Evolutionary conservation across 306 rosid species (phyloP), one percentile per base, ranked within the genome.

Genomic region (Vigna radiata): DNA sequence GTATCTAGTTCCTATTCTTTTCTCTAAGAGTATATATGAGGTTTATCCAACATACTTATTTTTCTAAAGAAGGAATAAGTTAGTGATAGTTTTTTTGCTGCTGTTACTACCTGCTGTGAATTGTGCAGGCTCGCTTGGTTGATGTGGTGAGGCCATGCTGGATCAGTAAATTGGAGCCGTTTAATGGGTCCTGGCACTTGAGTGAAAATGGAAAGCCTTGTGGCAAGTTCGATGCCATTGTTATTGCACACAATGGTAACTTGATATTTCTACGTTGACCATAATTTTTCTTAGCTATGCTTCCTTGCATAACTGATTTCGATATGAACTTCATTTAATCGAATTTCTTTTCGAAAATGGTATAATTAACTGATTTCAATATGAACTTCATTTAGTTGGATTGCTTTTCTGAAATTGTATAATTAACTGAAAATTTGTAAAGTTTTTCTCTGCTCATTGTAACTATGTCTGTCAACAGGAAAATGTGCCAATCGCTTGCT

Each of bases 401-500:
- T 69, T 67, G 25, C 49, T 78, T 33, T 33, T 41, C 31, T 83
- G 23, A 31, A 15, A 61, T 55, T 72, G 53, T 25, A 48, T 56
- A 33, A 18, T n/a, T 3, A 1, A 13, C 53, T 59, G 66, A 82
- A 67, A 55, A 47, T 37, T 64, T 11, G 19, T 64, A 27, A 27
- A n/a, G 19, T 19, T 68, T 63, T 39, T 67, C 37, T 23, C 60
- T 64, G 73, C 76, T 18, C 61, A 25, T 54, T 47, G 64, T 59
- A 83, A 83, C 65, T 33, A 53, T 82, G 52, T 55, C 73, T 65
- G 23, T 54, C 49, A 17, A 82, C 89, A 91, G 98, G 97, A 61
- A 94, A 94, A 82, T 91, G 98, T 84, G 97, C 98, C 67, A 94
- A 94, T 81, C 95, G 96, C 64, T 86, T 94, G 89, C 98, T 94